A percentile compares a stretch with the other conserved stretches of the same genome.
phyloP scores from a whole-genome alignment of 1,139 yeast species.

The Candida sp. region DNA sequence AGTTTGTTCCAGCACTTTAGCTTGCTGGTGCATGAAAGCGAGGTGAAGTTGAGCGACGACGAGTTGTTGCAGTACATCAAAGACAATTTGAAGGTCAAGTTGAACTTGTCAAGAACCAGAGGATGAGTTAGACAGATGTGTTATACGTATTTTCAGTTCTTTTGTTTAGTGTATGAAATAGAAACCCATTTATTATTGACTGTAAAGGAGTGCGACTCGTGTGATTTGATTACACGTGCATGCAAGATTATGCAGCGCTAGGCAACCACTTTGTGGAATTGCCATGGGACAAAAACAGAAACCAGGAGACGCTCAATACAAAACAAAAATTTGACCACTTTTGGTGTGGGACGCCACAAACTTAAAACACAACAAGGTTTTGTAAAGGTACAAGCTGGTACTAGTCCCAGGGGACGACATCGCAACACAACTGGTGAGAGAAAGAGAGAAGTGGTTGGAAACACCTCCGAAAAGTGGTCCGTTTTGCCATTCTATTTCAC shows the following conservation, averaged over 20 bases:
- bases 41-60: constrained; percentile 17
- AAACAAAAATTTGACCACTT: background rate
- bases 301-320: background rate
- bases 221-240: background rate
- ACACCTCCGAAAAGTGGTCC: no score
- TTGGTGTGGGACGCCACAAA: no score
- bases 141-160: no score
- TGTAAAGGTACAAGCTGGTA: no score
- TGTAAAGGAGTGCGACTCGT: background rate
- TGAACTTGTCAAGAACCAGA: constrained; percentile 29
- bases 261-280: background rate
- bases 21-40: constrained; percentile 20
- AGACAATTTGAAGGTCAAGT: constrained; percentile 27
- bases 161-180: no score
- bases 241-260: background rate
- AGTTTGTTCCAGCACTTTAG: constrained; percentile 34
- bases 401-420: no score
- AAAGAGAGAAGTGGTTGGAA: background rate
- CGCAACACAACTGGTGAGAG: background rate
- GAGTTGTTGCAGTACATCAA: constrained; percentile 29
- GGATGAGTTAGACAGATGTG: background rate
- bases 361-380: no score
- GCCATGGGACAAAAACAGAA: background rate
- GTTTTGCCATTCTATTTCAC: background rate
- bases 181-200: no score